Evolutionary conservation across 2,329 filamentous ascomycete species (phyloP).

Genomic region (Calonectria pauciramosa): DNA sequence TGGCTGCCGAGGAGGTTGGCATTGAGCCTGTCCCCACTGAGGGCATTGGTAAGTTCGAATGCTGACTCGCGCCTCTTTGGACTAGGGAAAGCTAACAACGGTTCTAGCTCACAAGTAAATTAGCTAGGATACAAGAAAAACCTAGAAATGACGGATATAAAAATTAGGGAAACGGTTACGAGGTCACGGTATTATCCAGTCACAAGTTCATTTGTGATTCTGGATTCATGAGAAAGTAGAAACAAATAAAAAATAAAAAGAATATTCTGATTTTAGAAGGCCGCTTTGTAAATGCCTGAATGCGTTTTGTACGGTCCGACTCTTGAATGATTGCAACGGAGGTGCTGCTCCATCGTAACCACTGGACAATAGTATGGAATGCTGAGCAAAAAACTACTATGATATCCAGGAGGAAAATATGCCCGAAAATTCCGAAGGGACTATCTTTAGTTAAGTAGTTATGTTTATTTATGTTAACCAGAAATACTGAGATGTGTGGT

Average conservation of each 20-base stretch:
- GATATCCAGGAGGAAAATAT: too few species aligned
- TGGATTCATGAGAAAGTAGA: constrained; percentile 14
- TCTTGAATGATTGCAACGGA: too few species aligned
- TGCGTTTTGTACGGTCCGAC: constrained; percentile 23
- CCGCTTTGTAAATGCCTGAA: constrained; percentile 32
- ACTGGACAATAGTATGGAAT: too few species aligned
- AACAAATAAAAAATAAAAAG: constrained; percentile 33
- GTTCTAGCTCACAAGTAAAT: constrained; percentile 43
- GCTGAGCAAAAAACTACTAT: too few species aligned
- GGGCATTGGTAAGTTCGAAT: constrained; percentile 43
- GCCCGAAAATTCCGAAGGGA: too few species aligned
- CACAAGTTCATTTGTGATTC: constrained; percentile 3
- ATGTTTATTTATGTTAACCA: too few species aligned
- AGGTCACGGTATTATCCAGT: constrained; percentile 15
- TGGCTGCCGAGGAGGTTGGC: constrained; percentile 48
- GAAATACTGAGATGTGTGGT: too few species aligned
- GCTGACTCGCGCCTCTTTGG: neutral
- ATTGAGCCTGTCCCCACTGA: constrained; percentile 46
- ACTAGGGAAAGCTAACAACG: constrained; percentile 22
- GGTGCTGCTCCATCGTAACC: too few species aligned
- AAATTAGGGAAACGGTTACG: constrained; percentile 21
- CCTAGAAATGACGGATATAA: constrained; percentile 19
- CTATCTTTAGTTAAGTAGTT: too few species aligned
- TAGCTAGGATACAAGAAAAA: constrained; percentile 41
- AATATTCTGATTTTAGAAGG: constrained; percentile 23